These are phyloP conservation scores for Calocybe gangraenosa DNA, from an alignment of 768 basidiomycete genomes.

Conservation along the genomic window DNA sequence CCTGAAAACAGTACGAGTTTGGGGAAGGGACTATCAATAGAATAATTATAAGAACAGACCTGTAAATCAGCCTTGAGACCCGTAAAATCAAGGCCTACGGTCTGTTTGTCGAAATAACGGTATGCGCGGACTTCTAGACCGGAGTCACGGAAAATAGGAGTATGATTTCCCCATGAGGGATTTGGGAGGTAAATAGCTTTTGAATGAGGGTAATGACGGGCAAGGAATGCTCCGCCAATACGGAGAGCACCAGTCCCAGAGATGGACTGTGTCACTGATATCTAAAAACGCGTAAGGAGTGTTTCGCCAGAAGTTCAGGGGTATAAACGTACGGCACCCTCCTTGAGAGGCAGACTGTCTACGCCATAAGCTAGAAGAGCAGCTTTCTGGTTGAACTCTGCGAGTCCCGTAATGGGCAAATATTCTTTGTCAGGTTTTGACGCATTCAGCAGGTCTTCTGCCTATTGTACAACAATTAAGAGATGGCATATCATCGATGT, in stretches of 20 bases:
- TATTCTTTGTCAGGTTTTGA: constrained; percentile 89
- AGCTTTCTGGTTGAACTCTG: constrained; percentile 81
- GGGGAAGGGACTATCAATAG: constrained; percentile 4
- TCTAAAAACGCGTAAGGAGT: constrained; percentile 34
- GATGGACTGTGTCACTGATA: constrained; percentile 89
- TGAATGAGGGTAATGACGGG: constrained; percentile 80
- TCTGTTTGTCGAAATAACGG: constrained; percentile 91
- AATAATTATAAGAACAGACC: constrained; percentile 36
- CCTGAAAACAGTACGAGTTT: constrained; percentile 28
- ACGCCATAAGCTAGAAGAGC: constrained; percentile 88
- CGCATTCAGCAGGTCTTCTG: constrained; percentile 67
- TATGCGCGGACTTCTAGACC: constrained; percentile 91
- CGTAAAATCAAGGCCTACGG: constrained; percentile 88
- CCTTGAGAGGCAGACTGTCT: constrained; percentile 67
- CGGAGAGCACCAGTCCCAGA: constrained; percentile 97
- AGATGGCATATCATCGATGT: not conserved
- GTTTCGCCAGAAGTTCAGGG: constrained; percentile 3
- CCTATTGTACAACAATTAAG: constrained; percentile 36
- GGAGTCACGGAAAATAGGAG: constrained; percentile 88
- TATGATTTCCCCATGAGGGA: constrained; percentile 98
- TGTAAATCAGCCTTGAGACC: constrained; percentile 85
- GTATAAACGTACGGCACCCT: constrained; percentile 58
- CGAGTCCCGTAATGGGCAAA: constrained; percentile 89
- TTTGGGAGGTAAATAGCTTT: constrained; percentile 88
- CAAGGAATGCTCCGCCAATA: constrained; percentile 90